Percentiles rank a stretch among this genome's conserved stretches.
Conservation (phyloP, 169 alveolate species). For the Plasmodium coatneyi region DNA sequence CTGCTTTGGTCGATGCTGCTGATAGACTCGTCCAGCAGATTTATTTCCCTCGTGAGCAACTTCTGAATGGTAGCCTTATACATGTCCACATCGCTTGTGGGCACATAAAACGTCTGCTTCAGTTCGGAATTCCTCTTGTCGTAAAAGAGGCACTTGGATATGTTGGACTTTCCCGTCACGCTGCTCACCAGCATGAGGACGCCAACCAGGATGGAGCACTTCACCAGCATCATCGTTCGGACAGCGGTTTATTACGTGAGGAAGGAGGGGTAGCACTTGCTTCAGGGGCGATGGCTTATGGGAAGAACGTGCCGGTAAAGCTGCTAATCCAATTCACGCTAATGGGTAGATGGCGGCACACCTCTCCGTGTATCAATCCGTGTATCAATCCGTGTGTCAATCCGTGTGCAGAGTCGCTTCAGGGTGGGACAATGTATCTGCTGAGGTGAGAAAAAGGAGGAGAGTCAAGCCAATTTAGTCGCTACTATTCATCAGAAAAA, state of each 20-base stretch:
- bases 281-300: neutral
- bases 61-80: slow-evolving; percentile 48
- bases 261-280: neutral
- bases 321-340: neutral
- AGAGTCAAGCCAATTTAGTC: neutral
- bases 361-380: neutral
- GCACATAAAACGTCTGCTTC: slow-evolving; percentile 44
- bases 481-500: neutral
- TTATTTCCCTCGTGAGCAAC: slow-evolving; percentile 26
- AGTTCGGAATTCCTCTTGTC: slow-evolving; percentile 37
- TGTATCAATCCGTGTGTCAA: no score
- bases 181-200: neutral
- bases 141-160: slow-evolving; percentile 47
- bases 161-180: slow-evolving; percentile 1
- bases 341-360: neutral
- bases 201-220: neutral
- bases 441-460: neutral
- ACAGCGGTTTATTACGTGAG: neutral
- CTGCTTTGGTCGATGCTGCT: neutral
- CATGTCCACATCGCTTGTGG: slow-evolving; percentile 41
- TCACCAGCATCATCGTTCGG: neutral
- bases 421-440: neutral
- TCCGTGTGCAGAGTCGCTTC: neutral
- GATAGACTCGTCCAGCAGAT: slow-evolving; percentile 7
- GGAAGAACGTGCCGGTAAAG: neutral